These are phyloP conservation scores for Trametes cinnabarina DNA, from an alignment of 768 basidiomycete species.

Conservation along the genomic window DNA sequence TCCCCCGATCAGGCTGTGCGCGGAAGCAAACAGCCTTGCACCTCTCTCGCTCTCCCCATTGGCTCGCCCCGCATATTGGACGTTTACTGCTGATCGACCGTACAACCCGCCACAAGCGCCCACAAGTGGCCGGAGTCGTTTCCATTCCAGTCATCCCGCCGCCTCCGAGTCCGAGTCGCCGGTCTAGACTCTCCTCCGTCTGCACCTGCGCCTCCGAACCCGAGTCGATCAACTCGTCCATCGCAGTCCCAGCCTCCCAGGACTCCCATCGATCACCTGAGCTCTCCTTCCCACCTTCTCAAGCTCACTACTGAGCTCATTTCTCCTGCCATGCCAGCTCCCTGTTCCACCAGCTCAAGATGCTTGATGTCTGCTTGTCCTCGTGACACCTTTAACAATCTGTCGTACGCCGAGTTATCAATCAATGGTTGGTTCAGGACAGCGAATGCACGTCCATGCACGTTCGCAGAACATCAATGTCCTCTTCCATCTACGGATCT, in stretches of 20 bases:
- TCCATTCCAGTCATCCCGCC: slow-evolving; percentile 9
- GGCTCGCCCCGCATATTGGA: slow-evolving; percentile 6
- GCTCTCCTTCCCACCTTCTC: neutral
- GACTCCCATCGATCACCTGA: neutral
- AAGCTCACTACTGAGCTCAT: too few relatives aligned
- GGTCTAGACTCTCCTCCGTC: too few relatives aligned
- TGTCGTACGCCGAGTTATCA: neutral
- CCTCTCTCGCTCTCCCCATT: too few relatives aligned
- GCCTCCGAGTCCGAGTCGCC: neutral
- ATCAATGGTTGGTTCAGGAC: too few relatives aligned
- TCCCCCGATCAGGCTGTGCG: slow-evolving; percentile 6
- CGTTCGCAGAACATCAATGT: too few relatives aligned
- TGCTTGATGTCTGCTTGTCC: neutral
- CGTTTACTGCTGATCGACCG: slow-evolving; percentile 13
- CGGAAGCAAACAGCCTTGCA: slow-evolving; percentile 14
- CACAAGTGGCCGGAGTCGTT: slow-evolving; percentile 3
- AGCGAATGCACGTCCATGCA: too few relatives aligned
- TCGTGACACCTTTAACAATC: neutral
- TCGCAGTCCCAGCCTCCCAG: too few relatives aligned
- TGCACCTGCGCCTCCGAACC: neutral
- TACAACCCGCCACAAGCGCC: slow-evolving; percentile 5
- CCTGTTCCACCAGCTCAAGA: neutral
- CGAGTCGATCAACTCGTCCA: neutral
- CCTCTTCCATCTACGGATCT: too few relatives aligned
- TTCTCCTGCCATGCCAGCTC: neutral